Evolutionary conservation across 176 grass and related monocot genomes (phyloP), one percentile per base, ranked within the genome.

Genomic region (Areca catechu): DNA sequence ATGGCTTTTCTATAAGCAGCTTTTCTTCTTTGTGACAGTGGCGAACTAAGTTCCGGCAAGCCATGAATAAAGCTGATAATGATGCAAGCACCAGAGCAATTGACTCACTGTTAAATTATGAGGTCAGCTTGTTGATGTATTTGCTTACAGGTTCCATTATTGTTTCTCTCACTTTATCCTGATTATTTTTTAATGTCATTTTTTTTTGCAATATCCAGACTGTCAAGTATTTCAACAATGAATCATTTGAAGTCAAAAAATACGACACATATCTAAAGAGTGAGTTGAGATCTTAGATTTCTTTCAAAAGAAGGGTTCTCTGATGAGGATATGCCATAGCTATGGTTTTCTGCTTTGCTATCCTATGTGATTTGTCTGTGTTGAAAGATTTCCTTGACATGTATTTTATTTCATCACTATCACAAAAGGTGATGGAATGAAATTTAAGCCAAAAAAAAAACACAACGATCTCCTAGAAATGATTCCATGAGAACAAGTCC

Each of bases 21-120:
- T 63, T 54, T 23, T 53, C 53, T 67, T 47, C 22, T 66, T 85
- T 57, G 61, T 78, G 69, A 53, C 29, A 97, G 93, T 97, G 93
- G 93, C 74, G 93, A 52, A 97, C 93, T 74, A 85, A 88, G 50
- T 91, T 97, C 67, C 88, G 93, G 65, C 71, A 74, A 77, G 74
- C 80, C 71, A 97, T 97, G 93, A 97, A 97, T 77, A 79, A 85
- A 82, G 93, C 93, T 71, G 93, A 97, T 66, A 97, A 97, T 88
- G 93, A 85, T 67, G 89, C 93, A 22, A 97, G 83, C 53, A 97
- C 93, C 24, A 80, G 80, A 55, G 75, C 86, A 82, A 85, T 91
- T 61, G 93, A 97, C 63, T 97, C 93, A 51, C 66, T 97, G 53
- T 75, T 97, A 66, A 97, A 97, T 68, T 97, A 91, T 76, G 93